Evolutionary conservation across 1,284 basidiomycete species (phyloP), one percentile per base, ranked within the genome.

Genomic region (Cryptococcus sp.): DNA sequence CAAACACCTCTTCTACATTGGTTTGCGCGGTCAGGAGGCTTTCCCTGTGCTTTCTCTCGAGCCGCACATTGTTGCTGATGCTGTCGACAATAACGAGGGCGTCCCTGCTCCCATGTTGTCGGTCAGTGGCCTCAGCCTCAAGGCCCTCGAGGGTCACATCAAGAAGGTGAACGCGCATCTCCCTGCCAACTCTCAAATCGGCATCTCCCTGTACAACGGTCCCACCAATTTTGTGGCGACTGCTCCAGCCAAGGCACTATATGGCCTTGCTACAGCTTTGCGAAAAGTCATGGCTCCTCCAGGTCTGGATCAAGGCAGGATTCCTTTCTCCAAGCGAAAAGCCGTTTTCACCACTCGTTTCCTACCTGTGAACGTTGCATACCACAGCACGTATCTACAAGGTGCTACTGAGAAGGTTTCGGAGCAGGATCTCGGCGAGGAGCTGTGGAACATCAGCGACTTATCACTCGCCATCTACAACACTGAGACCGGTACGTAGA

Each of bases 21-120:
- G 93, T 69, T 85, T 94, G 63, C 89, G 94, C 59, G 93, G 91
- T 44, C 93, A 97, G 80, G 88, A 93, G 74, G 87, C 88, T 19
- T 99, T 99, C 86, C 95, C 96, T n/a, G 82, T 93, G 31, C 85
- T 94, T 59, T 87, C 94, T 1, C 81, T 99, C 56, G 92, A 96
- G 72, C 94, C 94, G 6, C 82, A 84, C 65, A 88, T 99, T 63
- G 85, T 95, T 59, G 85, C 90, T 70, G 92, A 97, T 71, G 85
- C 91, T 42, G 80, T 95, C 61, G 91, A 93, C 54, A 91, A 92
- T 57, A 93, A 93, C 53, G 95, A 99, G 79, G 96, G 95, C 45
- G 83, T 84, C 11, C 96, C 96, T 7, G 88, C 88, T 25, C 93
- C 95, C 58, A 99, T 99, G 95, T 80, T 99, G 62, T 87, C 89